phyloP scores from a whole-genome alignment of 306 rosid species.

The Coriaria nepalensis region DNA sequence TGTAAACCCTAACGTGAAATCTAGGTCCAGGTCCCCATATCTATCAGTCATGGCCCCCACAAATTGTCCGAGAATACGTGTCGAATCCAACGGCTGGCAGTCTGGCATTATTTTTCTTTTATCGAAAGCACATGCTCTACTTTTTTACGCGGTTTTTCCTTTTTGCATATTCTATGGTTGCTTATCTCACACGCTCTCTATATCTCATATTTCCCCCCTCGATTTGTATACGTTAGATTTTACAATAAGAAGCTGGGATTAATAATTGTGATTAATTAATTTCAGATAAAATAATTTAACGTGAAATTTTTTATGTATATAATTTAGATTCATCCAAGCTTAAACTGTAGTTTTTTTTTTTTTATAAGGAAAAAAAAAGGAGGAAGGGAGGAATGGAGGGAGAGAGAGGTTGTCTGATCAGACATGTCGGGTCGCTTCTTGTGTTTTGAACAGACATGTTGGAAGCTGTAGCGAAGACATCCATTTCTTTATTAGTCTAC shows the following conservation, averaged over 20 bases:
- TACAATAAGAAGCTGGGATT: too few relatives aligned
- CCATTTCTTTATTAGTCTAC: background rate
- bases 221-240: too few relatives aligned
- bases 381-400: too few relatives aligned
- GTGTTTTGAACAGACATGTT: too few relatives aligned
- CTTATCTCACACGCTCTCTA: conserved; percentile 37
- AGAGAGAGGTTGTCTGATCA: too few relatives aligned
- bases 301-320: too few relatives aligned
- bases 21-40: conserved; percentile 15
- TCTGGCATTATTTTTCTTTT: conserved; percentile 6
- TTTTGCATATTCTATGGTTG: conserved; percentile 40
- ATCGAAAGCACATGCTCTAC: conserved; percentile 33
- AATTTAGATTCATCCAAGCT: too few relatives aligned
- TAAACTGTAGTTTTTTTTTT: too few relatives aligned
- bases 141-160: conserved; percentile 61
- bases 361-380: too few relatives aligned
- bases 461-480: background rate
- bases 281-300: too few relatives aligned
- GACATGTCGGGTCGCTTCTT: too few relatives aligned
- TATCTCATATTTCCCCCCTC: background rate
- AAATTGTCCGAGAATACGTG: conserved; percentile 10
- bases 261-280: too few relatives aligned
- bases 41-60: conserved; percentile 1
- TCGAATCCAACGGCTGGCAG: conserved; percentile 29
- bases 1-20: conserved; percentile 6